A percentile compares a stretch with the other conserved stretches of the same genome.
Evolutionary conservation across 1,284 basidiomycete species (phyloP).

Genomic region (Trametes sp.): DNA sequence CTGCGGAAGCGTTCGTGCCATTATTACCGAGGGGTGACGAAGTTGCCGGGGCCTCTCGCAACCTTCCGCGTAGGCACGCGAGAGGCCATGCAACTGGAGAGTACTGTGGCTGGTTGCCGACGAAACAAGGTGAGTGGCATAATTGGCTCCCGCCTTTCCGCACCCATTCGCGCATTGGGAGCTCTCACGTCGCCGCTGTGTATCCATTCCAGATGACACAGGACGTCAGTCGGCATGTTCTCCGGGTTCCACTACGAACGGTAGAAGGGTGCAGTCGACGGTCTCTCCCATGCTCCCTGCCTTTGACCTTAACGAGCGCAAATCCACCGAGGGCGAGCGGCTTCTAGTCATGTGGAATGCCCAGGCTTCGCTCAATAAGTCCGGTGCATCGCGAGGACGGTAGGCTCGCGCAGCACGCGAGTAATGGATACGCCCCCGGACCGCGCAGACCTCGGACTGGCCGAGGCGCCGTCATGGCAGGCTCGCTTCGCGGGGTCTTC

Average conservation of each 20-base stretch:
- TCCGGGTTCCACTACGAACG: constrained; percentile 14
- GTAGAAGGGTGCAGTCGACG: constrained; percentile 7
- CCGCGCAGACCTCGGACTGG: constrained; percentile 21
- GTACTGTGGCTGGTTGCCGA: neutral
- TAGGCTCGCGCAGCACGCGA: neutral
- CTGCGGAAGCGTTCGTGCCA: constrained; percentile 1
- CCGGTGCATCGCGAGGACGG: constrained; percentile 7
- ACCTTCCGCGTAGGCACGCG: neutral
- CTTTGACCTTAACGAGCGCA: constrained; percentile 17
- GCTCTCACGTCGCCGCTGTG: constrained; percentile 16
- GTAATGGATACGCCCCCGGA: neutral
- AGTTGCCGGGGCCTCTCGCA: neutral
- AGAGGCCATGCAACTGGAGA: neutral
- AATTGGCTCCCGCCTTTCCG: neutral
- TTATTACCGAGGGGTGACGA: neutral
- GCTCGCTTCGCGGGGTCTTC: neutral
- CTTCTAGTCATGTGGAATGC: constrained; percentile 18
- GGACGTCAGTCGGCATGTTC: constrained; percentile 14
- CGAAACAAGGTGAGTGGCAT: neutral
- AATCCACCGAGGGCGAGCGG: constrained; percentile 19
- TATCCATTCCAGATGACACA: constrained; percentile 2
- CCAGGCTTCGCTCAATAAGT: constrained; percentile 8
- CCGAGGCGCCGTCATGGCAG: constrained; percentile 16
- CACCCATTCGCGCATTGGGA: neutral
- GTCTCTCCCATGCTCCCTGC: constrained; percentile 17